A percentile compares a stretch with the other conserved stretches of the same genome.
Conservation (phyloP, 2,329 filamentous ascomycete species). For the Rhinocladiella mackenziei region DNA sequence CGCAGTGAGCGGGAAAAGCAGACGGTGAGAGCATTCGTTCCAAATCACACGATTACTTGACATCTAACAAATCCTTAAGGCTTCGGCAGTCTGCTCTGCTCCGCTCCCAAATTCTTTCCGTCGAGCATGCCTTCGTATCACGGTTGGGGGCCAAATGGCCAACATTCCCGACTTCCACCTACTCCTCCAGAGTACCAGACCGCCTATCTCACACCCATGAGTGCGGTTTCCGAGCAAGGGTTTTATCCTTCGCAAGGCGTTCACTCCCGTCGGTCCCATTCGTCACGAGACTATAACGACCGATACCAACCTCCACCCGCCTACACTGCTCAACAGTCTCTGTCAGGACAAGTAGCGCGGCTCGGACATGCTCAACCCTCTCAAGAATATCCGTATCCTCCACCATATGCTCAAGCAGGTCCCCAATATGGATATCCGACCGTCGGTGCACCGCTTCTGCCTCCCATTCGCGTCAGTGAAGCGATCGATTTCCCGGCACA, state of each 20-base stretch:
- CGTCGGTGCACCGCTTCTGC: slow-evolving; percentile 37
- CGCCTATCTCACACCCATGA: slow-evolving; percentile 28
- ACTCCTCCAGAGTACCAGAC: slow-evolving; percentile 30
- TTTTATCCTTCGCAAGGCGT: slow-evolving; percentile 39
- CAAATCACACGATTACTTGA: not conserved
- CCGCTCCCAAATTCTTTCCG: slow-evolving; percentile 5
- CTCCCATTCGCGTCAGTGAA: slow-evolving; percentile 42
- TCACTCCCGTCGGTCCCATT: slow-evolving; percentile 42
- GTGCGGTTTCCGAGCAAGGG: slow-evolving; percentile 24
- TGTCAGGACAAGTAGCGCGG: slow-evolving; percentile 12
- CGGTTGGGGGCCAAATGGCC: slow-evolving; percentile 26
- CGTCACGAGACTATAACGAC: slow-evolving; percentile 44
- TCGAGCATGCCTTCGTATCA: slow-evolving; percentile 29
- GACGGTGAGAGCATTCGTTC: slow-evolving; percentile 18
- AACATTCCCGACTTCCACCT: slow-evolving; percentile 26
- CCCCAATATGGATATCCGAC: slow-evolving; percentile 24
- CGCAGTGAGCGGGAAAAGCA: slow-evolving; percentile 18
- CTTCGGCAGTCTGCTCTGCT: slow-evolving; percentile 26
- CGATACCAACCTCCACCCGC: slow-evolving; percentile 44
- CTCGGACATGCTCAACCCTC: slow-evolving; percentile 16
- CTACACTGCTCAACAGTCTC: slow-evolving; percentile 32
- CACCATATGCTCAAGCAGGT: slow-evolving; percentile 13
- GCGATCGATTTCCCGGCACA: slow-evolving; percentile 24
- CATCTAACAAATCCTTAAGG: slow-evolving; percentile 8
- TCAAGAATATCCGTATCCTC: slow-evolving; percentile 23